Evolutionary conservation across 345 rosid species (phyloP), one percentile per base, ranked within the genome.

Genomic region (Aurinia saxatilis): DNA sequence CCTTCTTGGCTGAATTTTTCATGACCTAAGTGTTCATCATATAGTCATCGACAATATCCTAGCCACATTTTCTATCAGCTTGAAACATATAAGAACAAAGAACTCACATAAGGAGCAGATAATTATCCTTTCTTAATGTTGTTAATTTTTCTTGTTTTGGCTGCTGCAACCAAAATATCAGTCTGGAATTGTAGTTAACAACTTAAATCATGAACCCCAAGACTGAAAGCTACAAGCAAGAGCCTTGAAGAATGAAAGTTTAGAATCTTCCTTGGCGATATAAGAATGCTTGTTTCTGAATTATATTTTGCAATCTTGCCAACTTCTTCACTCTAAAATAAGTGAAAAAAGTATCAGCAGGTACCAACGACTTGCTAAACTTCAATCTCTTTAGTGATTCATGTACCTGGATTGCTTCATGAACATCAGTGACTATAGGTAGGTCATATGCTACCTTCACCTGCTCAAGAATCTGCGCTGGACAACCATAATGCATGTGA

Each of bases 61-160:
- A 53, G 56, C n/a, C 59, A 11, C 41, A 4, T 0, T 0, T 50
- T 34, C n/a, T 10, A 52, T 29, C 64, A 47, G 19, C 31, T 10
- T 8, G 31, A 58, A 63, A 66, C 47, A 72, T 38, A 45, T 50
- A 55, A 51, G 38, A 37, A 44, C 16, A 58, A 31, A 79, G 17
- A 58, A 67, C 99, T 82, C 66, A 93, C 97, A 29, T 85, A 76
- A 63, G 99, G 76, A 79, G 91, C 90, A 82, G 96, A 93, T 30
- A 93, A 93, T 50, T 93, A 96, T 57, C 99, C 99, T 67, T 93
- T 93, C 74, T 93, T 93, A 38, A 90, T 87, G 75, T 90, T 87
- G 60, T 90, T 84, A 44, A 93, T 93, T 73, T 79, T 93, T 33
- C 96, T 97, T 1, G 97, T 93, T 79, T 82, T 81, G 34, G 99